These are phyloP conservation scores for Suhomyces terraborum DNA, from an alignment of 1,139 yeast genomes.

Conservation along the genomic window DNA sequence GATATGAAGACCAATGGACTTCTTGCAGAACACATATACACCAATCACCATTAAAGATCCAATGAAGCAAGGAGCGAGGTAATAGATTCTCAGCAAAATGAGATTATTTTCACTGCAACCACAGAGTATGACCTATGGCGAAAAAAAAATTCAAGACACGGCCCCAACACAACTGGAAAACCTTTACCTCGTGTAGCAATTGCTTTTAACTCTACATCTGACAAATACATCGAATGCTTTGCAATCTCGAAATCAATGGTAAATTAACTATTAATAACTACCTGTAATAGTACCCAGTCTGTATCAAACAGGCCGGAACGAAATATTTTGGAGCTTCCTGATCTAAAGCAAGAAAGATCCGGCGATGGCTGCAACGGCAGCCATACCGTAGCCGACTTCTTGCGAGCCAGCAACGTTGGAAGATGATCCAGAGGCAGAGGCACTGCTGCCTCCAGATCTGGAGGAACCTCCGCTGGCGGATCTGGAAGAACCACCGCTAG, in stretches of 20 bases:
- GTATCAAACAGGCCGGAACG: constrained; percentile 1
- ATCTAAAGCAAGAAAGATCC: constrained; percentile 29
- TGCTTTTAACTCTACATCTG: too few relatives aligned
- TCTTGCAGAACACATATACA: too few relatives aligned
- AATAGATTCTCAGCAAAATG: too few relatives aligned
- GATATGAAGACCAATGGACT: too few relatives aligned
- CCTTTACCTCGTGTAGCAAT: too few relatives aligned
- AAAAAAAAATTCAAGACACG: too few relatives aligned
- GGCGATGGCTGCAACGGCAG: constrained; percentile 26
- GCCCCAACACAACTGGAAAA: too few relatives aligned
- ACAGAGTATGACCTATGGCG: too few relatives aligned
- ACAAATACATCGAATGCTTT: too few relatives aligned
- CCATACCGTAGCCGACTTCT: constrained; percentile 23
- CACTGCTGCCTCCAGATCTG: constrained; percentile 13
- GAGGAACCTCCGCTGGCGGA: constrained; percentile 9
- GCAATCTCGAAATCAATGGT: neutral
- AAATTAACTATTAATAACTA: neutral
- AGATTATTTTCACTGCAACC: too few relatives aligned
- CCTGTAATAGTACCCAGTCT: constrained; percentile 1
- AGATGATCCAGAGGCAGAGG: constrained; percentile 7
- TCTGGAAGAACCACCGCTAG: constrained; percentile 9
- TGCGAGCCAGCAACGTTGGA: constrained; percentile 13
- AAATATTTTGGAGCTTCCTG: neutral
- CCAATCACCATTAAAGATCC: too few relatives aligned
- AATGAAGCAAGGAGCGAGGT: too few relatives aligned